phyloP scores from a whole-genome alignment of 495 filamentous ascomycete genomes.

The Penicillium chermesinum region DNA sequence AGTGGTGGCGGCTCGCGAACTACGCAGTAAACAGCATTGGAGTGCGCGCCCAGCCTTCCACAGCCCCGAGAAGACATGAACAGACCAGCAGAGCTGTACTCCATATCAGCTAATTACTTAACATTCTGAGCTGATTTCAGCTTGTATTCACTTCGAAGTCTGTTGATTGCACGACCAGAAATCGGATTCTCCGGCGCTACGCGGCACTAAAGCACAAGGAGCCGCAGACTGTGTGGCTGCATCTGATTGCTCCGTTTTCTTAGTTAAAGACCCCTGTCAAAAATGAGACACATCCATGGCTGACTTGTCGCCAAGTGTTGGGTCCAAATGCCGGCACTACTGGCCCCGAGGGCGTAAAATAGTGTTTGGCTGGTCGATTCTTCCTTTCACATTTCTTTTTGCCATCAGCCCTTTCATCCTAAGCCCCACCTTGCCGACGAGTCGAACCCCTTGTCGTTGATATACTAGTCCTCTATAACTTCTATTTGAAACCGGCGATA shows the following conservation, averaged over 20 bases:
- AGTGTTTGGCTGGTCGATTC: slow-evolving; percentile 1
- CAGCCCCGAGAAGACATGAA: too few species aligned
- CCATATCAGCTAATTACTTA: too few species aligned
- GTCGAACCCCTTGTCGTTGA: too few species aligned
- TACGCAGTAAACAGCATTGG: too few species aligned
- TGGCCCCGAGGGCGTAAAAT: slow-evolving; percentile 5
- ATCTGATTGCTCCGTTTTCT: slow-evolving; percentile 25
- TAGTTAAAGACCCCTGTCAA: background rate
- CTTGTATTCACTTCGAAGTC: too few species aligned
- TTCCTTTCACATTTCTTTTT: too few species aligned
- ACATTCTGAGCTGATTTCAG: background rate
- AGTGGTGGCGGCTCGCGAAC: background rate
- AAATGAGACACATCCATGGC: slow-evolving; percentile 15
- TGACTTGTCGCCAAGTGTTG: slow-evolving; percentile 12
- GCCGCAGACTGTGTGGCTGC: slow-evolving; percentile 8
- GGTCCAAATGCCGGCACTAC: background rate
- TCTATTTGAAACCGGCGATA: background rate
- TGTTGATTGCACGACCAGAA: too few species aligned
- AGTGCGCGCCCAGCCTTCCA: too few species aligned
- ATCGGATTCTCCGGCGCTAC: background rate
- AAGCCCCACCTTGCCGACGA: too few species aligned
- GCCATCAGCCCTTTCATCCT: too few species aligned
- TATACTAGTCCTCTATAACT: too few species aligned
- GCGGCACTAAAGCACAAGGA: slow-evolving; percentile 11
- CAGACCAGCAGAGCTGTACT: too few species aligned